These are phyloP conservation scores for Psidium friedrichsthalianum DNA, from an alignment of 345 rosid species.

Conservation along the genomic window DNA sequence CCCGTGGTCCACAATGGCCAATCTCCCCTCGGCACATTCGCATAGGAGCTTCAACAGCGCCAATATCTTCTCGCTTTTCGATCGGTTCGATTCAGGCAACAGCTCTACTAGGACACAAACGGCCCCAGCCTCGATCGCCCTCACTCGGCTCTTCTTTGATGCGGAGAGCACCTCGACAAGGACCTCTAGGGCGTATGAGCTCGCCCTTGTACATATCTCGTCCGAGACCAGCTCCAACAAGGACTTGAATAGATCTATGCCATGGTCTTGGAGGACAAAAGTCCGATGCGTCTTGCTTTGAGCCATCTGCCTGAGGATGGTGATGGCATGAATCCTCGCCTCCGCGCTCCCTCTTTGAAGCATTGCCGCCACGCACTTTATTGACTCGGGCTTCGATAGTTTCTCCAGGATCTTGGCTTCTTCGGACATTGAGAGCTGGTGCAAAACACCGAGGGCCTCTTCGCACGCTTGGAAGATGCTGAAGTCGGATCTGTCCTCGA, in stretches of 20 bases:
- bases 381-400: constrained; percentile 7
- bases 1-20: constrained; percentile 15
- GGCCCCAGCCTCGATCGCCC: constrained; percentile 21
- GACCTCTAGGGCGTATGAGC: constrained; percentile 19
- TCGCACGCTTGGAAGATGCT: constrained; percentile 13
- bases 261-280: constrained; percentile 11
- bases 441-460: constrained; percentile 18
- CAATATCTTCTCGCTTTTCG: constrained; percentile 20
- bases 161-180: constrained; percentile 10
- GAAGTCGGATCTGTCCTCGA: constrained; percentile 8
- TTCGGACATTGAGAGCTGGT: constrained; percentile 5
- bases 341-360: constrained; percentile 26
- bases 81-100: constrained; percentile 18
- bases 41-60: constrained; percentile 14
- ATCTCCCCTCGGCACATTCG: constrained; percentile 23
- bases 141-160: constrained; percentile 11
- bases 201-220: constrained; percentile 22
- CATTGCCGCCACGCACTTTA: constrained; percentile 10
- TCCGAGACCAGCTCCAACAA: constrained; percentile 24
- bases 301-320: constrained; percentile 8
- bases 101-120: constrained; percentile 20
- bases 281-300: constrained; percentile 1
- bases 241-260: constrained; percentile 19
- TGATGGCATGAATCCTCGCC: constrained; percentile 12
- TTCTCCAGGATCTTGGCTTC: background rate